These are phyloP conservation scores for Ambispora gerdemannii DNA, from an alignment of 192 early-diverging fungal species.

Conservation along the genomic window DNA sequence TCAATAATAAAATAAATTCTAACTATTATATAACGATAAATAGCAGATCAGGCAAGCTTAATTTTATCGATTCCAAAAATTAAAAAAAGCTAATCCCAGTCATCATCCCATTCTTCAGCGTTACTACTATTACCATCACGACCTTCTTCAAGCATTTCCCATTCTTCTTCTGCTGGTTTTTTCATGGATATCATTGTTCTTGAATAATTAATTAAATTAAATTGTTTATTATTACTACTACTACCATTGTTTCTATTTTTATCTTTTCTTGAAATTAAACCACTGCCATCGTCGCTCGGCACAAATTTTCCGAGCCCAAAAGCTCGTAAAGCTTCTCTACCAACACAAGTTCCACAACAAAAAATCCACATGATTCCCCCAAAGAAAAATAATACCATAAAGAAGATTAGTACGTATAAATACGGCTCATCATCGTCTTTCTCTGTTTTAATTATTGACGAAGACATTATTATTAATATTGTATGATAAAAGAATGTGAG, in stretches of 20 bases:
- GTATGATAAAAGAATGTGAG: too few species aligned
- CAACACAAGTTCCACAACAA: slow-evolving; percentile 29
- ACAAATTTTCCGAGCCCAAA: slow-evolving; percentile 2
- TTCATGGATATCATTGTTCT: neutral
- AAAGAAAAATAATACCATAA: slow-evolving; percentile 24
- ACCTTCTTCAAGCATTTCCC: slow-evolving; percentile 29
- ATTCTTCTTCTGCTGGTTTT: slow-evolving; percentile 14
- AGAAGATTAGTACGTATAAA: slow-evolving; percentile 14
- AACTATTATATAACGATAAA: too few species aligned
- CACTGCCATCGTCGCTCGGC: neutral
- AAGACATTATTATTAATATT: too few species aligned
- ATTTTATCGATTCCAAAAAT: too few species aligned
- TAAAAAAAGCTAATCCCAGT: too few species aligned
- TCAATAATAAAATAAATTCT: too few species aligned
- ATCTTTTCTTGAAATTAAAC: neutral
- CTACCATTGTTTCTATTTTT: neutral
- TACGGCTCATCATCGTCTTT: neutral
- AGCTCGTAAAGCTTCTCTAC: slow-evolving; percentile 11
- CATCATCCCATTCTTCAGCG: too few species aligned
- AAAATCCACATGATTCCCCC: slow-evolving; percentile 27
- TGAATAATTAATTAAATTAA: slow-evolving; percentile 4
- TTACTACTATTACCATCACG: too few species aligned
- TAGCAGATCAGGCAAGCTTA: too few species aligned
- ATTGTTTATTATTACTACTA: neutral
- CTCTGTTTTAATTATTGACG: neutral